Evolutionary conservation across 208 protist species (phyloP).

Genomic region (Acanthamoeba healyi): DNA sequence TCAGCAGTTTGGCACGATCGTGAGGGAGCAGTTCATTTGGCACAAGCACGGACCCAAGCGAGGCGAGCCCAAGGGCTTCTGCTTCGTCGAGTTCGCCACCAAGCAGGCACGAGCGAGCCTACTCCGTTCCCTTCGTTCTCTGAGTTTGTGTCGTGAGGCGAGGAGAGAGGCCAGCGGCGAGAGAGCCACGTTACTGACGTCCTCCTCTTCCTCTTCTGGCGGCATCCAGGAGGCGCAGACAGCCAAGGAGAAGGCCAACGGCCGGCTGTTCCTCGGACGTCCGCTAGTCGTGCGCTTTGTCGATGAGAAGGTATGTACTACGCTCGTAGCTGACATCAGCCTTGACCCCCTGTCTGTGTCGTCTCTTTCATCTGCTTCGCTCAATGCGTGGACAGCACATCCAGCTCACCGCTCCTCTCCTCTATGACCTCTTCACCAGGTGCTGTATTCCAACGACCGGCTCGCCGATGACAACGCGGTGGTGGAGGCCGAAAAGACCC

Average conservation of each 20-base stretch:
- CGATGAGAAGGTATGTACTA: conserved; percentile 23
- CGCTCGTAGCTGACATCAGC: not conserved
- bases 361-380: too few species aligned
- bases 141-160: not conserved
- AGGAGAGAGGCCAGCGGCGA: not conserved
- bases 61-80: conserved; percentile 67
- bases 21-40: conserved; percentile 68
- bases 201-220: not conserved
- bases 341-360: too few species aligned
- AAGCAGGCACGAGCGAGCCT: not conserved
- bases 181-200: not conserved
- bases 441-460: conserved; percentile 13
- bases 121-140: not conserved
- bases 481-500: not conserved
- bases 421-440: not conserved
- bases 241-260: conserved; percentile 41
- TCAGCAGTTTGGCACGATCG: conserved; percentile 53
- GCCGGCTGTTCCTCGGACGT: conserved; percentile 46
- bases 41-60: conserved; percentile 58
- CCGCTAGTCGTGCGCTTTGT: conserved; percentile 63
- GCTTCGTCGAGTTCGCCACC: conserved; percentile 60
- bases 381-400: too few species aligned
- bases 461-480: not conserved
- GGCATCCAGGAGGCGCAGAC: conserved; percentile 8
- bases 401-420: not conserved